Percentiles rank a stretch among this genome's conserved stretches.
These are phyloP conservation scores for Leptographium lundbergii DNA, from an alignment of 2,329 filamentous ascomycete genomes.

Conservation along the genomic window DNA sequence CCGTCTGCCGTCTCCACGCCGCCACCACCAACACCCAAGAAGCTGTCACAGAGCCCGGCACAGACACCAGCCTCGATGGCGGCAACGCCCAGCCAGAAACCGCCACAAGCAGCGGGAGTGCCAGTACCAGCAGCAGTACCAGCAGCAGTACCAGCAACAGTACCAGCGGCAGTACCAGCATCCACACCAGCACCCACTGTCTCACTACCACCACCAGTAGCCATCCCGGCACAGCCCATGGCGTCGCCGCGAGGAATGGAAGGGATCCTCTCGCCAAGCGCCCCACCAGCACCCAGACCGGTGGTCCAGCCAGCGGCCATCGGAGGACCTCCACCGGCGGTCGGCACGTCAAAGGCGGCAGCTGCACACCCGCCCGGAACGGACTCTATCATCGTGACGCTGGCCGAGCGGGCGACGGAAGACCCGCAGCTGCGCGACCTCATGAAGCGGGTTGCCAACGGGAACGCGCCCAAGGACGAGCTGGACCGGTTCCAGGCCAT, in stretches of 20 bases:
- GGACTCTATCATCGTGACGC: slow-evolving; percentile 69
- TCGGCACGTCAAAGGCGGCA: slow-evolving; percentile 13
- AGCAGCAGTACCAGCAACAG: not conserved
- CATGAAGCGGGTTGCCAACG: slow-evolving; percentile 73
- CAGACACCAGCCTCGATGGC: slow-evolving; percentile 8
- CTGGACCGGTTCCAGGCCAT: slow-evolving; percentile 66
- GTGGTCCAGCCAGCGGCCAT: not conserved
- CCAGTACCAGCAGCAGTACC: not conserved
- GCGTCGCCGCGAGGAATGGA: slow-evolving; percentile 19
- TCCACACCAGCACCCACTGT: not conserved
- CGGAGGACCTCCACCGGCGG: slow-evolving; percentile 8
- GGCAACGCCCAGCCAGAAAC: not conserved
- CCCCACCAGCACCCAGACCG: slow-evolving; percentile 2
- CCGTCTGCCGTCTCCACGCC: slow-evolving; percentile 15
- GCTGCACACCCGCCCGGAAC: slow-evolving; percentile 18
- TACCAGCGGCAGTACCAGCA: not conserved
- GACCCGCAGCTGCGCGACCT: slow-evolving; percentile 62
- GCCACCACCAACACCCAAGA: slow-evolving; percentile 21
- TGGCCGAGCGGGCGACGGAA: slow-evolving; percentile 62
- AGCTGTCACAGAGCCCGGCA: slow-evolving; percentile 11
- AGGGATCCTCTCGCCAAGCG: slow-evolving; percentile 14
- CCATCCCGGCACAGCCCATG: slow-evolving; percentile 9
- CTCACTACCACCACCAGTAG: not conserved
- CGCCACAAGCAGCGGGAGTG: not conserved
- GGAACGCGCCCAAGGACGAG: slow-evolving; percentile 58